phyloP scores from a whole-genome alignment of 2,329 filamentous ascomycete species.

The Penicillium corylophilum region DNA sequence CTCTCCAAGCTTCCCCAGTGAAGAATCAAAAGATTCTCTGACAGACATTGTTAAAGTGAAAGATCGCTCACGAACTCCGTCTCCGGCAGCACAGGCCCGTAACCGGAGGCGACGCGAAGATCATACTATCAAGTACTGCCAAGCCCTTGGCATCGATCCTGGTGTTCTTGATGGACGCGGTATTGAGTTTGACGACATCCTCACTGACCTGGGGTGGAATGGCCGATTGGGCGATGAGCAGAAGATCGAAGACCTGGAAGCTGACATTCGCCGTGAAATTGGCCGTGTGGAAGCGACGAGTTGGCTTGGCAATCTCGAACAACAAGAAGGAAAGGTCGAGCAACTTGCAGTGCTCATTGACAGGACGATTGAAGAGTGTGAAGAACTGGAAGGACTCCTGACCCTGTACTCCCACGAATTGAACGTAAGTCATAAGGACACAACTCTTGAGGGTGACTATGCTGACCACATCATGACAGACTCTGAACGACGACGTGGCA shows the following conservation, averaged over 20 bases:
- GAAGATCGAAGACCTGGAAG: constrained; percentile 76
- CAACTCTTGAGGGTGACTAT: neutral
- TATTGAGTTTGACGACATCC: constrained; percentile 75
- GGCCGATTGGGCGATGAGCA: constrained; percentile 72
- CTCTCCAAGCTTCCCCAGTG: constrained; percentile 21
- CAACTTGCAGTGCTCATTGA: constrained; percentile 85
- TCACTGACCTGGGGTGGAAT: constrained; percentile 88
- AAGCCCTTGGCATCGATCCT: constrained; percentile 74
- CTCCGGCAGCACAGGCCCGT: constrained; percentile 48
- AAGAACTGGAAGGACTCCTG: constrained; percentile 89
- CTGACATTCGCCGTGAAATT: constrained; percentile 81
- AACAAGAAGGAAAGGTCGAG: constrained; percentile 86
- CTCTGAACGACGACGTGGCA: constrained; percentile 89
- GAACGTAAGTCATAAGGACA: constrained; percentile 60
- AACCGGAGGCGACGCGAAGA: constrained; percentile 65
- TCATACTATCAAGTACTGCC: constrained; percentile 76
- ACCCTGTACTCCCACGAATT: constrained; percentile 94
- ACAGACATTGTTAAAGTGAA: constrained; percentile 24
- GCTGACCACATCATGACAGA: constrained; percentile 51
- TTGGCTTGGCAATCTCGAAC: constrained; percentile 79
- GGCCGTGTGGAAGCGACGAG: constrained; percentile 88
- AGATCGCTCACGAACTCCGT: constrained; percentile 33
- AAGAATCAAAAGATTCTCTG: constrained; percentile 24
- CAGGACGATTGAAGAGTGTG: constrained; percentile 87
- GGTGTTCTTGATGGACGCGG: constrained; percentile 72